phyloP scores from a whole-genome alignment of 2,329 filamentous ascomycete genomes.

The Colletotrichum navitas region DNA sequence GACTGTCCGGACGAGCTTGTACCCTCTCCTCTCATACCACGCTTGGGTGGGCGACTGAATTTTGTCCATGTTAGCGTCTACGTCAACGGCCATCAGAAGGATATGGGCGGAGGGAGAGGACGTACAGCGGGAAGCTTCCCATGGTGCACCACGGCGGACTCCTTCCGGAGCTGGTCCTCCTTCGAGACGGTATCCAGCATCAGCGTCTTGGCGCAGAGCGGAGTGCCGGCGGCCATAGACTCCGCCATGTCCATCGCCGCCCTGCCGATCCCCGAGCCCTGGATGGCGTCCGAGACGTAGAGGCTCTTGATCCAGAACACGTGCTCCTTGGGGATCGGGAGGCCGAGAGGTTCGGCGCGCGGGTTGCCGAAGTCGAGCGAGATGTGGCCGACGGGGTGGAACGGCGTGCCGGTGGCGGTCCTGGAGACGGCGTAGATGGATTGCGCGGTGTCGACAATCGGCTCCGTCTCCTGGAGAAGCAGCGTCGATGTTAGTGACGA shows the following conservation, averaged over 20 bases:
- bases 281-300: conserved; percentile 46
- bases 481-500: not conserved
- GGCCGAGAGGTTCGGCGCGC: conserved; percentile 8
- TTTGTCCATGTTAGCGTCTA: not conserved
- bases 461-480: conserved; percentile 36
- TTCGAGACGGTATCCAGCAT: conserved; percentile 48
- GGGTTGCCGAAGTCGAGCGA: conserved; percentile 45
- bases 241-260: conserved; percentile 49
- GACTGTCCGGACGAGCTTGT: conserved; percentile 45
- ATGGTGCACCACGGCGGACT: not conserved
- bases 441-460: conserved; percentile 40
- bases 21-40: conserved; percentile 49
- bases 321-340: conserved; percentile 43
- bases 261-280: conserved; percentile 46
- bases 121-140: conserved; percentile 12
- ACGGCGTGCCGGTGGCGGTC: conserved; percentile 32
- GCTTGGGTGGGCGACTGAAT: conserved; percentile 47
- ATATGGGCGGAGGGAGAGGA: no score
- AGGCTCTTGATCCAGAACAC: conserved; percentile 51
- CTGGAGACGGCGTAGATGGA: conserved; percentile 27
- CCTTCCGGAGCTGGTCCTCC: conserved; percentile 42
- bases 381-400: conserved; percentile 51
- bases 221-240: conserved; percentile 45
- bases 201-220: conserved; percentile 45
- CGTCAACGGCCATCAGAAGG: not conserved